These are phyloP conservation scores for Ceratobasidium sp. DNA, from an alignment of 1,284 basidiomycete genomes.

Conservation along the genomic window DNA sequence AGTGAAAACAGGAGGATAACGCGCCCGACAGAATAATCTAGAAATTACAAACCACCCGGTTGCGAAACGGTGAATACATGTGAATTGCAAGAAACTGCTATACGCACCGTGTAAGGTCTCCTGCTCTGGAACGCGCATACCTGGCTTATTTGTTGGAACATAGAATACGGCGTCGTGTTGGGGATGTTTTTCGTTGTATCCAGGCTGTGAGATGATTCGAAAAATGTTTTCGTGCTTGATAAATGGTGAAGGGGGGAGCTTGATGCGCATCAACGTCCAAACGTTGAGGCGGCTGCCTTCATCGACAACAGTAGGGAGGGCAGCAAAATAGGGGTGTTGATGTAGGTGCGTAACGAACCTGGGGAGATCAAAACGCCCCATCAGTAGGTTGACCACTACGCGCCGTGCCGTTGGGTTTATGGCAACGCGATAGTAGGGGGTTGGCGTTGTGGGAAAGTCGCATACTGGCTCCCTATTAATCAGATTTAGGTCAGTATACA, in stretches of 20 bases:
- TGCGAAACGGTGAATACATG: not conserved
- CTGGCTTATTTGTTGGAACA: not conserved
- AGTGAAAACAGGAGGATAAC: not conserved
- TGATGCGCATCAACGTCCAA: not conserved
- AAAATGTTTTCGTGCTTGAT: not conserved
- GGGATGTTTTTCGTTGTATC: not conserved
- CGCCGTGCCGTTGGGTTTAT: not conserved
- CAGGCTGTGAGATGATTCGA: not conserved
- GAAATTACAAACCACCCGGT: too few relatives aligned
- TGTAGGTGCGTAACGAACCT: not conserved
- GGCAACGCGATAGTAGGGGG: not conserved
- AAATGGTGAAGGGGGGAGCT: not conserved
- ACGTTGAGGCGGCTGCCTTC: not conserved
- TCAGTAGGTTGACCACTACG: not conserved
- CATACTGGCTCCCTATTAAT: too few relatives aligned
- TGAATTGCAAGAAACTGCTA: not conserved
- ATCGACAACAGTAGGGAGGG: not conserved
- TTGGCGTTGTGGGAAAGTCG: not conserved
- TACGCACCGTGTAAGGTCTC: not conserved
- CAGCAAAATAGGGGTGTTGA: constrained; percentile 1
- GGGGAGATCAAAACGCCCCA: not conserved
- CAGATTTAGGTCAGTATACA: too few relatives aligned
- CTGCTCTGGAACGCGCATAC: not conserved
- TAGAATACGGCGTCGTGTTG: not conserved
- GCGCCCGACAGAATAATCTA: not conserved